Evolutionary conservation across 768 basidiomycete genomes (phyloP), one percentile per base, ranked within the genome.

Genomic region (Termitomyces sp.): DNA sequence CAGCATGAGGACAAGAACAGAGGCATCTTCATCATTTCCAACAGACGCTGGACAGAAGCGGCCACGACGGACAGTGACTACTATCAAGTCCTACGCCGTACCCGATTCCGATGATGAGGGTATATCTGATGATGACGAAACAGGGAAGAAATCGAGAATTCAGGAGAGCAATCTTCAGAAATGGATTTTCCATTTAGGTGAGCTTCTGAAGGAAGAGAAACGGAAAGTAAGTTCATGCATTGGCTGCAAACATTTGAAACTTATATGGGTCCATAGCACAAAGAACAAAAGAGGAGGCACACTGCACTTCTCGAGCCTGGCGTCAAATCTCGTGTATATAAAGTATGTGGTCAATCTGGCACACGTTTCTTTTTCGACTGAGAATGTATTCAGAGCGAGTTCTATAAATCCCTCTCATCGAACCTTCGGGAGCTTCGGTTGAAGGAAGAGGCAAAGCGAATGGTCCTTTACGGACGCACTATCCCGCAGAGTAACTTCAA

Each of bases 81-180:
- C 72, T 16, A 75, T 82, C 34, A 78, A 74, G 45, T 88, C 85
- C 6, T 90, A 90, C 65, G 78, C 75, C 4, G 70, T 85, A 16
- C 84, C 86, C 1, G 85, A 85, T 66, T 89, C 86, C 12, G 88
- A 89, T 62, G 87, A 88, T 56, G 88, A 88, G 60, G 72, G 68
- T 9, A 81, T 81, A 7, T 73, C 71, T 30, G 75, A 76, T 23
- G 67, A 72, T 19, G 68, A 72, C 25, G 69, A 71, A 17, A 46
- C 43, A 39, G 68, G 68, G 45, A 73, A 72, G 63, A 74, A 72
- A 64, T 66, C 65, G 27, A 68, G 44, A 19, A 39, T 64, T 12
- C 69, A 66, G 11, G 79, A 81, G 62, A 76, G 75, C 52, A 70
- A 76, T 60, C 68, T 80, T 48, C 85, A 88, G 61, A 70, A 76